Conservation (phyloP, 441 rosid genomes). For the Codiaeum variegatum region DNA sequence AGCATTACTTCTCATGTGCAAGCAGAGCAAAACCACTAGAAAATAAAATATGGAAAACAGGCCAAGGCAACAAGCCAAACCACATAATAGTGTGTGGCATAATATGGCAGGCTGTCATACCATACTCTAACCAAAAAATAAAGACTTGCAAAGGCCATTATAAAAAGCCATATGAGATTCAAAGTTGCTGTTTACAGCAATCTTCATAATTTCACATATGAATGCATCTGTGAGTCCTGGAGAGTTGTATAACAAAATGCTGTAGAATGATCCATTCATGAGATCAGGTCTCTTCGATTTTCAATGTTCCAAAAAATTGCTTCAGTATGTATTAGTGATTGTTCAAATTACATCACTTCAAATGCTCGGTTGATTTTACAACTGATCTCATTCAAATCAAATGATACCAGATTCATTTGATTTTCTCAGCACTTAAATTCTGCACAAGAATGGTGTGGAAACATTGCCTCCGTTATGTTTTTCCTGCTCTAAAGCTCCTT, state of each 20-base stretch:
- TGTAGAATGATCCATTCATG: background rate
- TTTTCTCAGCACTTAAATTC: background rate
- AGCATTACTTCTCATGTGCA: background rate
- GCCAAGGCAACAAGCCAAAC: background rate
- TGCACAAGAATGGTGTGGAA: background rate
- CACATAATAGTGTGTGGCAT: background rate
- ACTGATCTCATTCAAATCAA: background rate
- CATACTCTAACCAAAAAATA: background rate
- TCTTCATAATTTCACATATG: background rate
- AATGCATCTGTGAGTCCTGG: background rate
- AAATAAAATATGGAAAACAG: background rate
- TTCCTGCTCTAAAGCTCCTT: too few species aligned
- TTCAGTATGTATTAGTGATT: background rate
- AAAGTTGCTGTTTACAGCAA: background rate
- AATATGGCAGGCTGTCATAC: background rate
- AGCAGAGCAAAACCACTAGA: background rate
- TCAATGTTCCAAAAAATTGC: background rate
- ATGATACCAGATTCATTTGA: background rate
- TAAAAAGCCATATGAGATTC: background rate
- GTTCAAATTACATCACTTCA: background rate
- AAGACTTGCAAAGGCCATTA: background rate
- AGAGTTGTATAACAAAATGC: background rate
- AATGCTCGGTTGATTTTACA: background rate
- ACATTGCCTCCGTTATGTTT: background rate
- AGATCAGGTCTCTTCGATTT: background rate